phyloP scores from a whole-genome alignment of 2,329 filamentous ascomycete species.

The Fonsecaea monophora region DNA sequence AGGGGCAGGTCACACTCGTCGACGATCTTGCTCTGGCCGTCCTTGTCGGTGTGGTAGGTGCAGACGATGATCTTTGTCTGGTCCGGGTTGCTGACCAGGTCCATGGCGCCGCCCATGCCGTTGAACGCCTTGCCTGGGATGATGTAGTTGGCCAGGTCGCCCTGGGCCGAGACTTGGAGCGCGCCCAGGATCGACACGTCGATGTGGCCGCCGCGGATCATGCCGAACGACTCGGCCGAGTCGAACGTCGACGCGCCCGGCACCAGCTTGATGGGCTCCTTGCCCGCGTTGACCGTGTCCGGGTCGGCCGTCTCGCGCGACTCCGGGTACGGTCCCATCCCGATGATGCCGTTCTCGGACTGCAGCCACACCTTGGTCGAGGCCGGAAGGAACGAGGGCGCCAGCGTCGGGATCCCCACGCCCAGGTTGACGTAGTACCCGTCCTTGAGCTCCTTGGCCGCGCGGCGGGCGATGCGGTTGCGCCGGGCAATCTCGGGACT shows the following conservation, averaged over 20 bases:
- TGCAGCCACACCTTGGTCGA: constrained; percentile 79
- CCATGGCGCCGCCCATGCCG: constrained; percentile 84
- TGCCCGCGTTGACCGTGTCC: constrained; percentile 85
- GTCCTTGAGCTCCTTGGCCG: constrained; percentile 79
- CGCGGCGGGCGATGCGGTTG: constrained; percentile 75
- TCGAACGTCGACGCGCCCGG: constrained; percentile 80
- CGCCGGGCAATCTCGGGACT: constrained; percentile 62
- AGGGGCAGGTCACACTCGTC: constrained; percentile 68
- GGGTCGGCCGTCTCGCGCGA: constrained; percentile 73
- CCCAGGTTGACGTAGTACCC: constrained; percentile 82
- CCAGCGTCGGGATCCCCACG: constrained; percentile 81
- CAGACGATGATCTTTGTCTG: constrained; percentile 75
- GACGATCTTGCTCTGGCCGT: constrained; percentile 71
- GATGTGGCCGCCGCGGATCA: constrained; percentile 85
- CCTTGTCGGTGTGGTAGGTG: constrained; percentile 73
- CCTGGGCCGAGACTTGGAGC: constrained; percentile 77
- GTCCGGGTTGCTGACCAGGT: constrained; percentile 73
- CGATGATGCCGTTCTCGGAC: constrained; percentile 84
- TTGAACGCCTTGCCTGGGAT: constrained; percentile 84
- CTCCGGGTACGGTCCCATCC: constrained; percentile 80
- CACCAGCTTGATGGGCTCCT: constrained; percentile 82
- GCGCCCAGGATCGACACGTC: constrained; percentile 84
- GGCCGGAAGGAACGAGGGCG: constrained; percentile 74
- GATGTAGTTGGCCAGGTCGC: constrained; percentile 89
- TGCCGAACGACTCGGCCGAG: constrained; percentile 80